These are phyloP conservation scores for Phlebopus sp. DNA, from an alignment of 1,284 basidiomycete species.

Conservation along the genomic window DNA sequence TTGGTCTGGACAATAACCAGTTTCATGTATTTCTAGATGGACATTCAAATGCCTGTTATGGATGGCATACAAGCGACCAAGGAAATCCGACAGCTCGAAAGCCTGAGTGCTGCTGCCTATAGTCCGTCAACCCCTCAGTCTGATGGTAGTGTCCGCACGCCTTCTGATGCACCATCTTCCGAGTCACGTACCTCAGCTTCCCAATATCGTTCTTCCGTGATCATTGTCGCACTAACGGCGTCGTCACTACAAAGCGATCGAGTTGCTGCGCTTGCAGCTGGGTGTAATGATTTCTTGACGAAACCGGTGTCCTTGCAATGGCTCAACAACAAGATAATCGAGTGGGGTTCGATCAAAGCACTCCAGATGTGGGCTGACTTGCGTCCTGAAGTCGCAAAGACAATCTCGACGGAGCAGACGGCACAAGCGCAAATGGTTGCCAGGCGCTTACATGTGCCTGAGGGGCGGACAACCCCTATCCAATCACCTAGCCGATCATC, in stretches of 20 bases:
- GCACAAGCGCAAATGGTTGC: slow-evolving; percentile 66
- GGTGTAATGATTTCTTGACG: slow-evolving; percentile 98
- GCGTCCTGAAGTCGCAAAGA: slow-evolving; percentile 58
- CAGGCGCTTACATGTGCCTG: slow-evolving; percentile 64
- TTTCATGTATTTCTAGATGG: slow-evolving; percentile 69
- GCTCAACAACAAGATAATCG: slow-evolving; percentile 98
- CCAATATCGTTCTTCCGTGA: slow-evolving; percentile 90
- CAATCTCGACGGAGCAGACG: slow-evolving; percentile 53
- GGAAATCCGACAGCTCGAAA: slow-evolving; percentile 89
- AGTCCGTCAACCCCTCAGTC: slow-evolving; percentile 66
- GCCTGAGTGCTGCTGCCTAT: slow-evolving; percentile 65
- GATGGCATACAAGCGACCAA: slow-evolving; percentile 97
- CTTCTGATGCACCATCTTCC: slow-evolving; percentile 46
- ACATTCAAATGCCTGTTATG: slow-evolving; percentile 99
- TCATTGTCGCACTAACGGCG: slow-evolving; percentile 97
- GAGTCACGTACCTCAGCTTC: slow-evolving; percentile 48
- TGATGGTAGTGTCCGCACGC: slow-evolving; percentile 49
- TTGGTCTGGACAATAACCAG: background rate
- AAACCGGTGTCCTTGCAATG: slow-evolving; percentile 95
- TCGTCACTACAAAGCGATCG: slow-evolving; percentile 92
- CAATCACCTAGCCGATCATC: slow-evolving; percentile 34
- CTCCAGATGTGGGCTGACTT: slow-evolving; percentile 85
- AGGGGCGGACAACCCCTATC: slow-evolving; percentile 44
- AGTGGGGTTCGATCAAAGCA: slow-evolving; percentile 93
- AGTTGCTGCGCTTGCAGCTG: slow-evolving; percentile 93